Evolutionary conservation across 345 rosid genomes (phyloP).

Genomic region (Ceriops tagal): DNA sequence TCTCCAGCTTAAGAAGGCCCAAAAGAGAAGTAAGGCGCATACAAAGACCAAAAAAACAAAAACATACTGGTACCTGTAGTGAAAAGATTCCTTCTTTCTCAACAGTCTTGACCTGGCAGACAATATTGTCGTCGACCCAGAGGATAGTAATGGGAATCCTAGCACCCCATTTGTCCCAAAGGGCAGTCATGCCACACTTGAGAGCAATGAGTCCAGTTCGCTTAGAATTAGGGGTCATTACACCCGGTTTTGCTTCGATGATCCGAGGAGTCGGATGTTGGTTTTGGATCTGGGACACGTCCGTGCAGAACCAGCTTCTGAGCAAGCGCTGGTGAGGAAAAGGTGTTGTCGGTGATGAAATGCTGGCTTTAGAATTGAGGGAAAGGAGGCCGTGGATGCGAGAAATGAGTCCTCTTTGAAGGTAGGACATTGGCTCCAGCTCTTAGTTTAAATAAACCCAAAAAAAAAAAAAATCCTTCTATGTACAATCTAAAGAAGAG

Average conservation of each 20-base stretch:
- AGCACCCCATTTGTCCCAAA: slow-evolving; percentile 97
- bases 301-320: slow-evolving; percentile 42
- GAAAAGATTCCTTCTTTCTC: slow-evolving; percentile 88
- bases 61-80: slow-evolving; percentile 52
- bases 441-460: background rate
- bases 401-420: slow-evolving; percentile 66
- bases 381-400: slow-evolving; percentile 45
- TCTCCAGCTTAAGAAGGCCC: no score
- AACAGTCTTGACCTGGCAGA: slow-evolving; percentile 85
- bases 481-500: no score
- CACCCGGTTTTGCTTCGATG: slow-evolving; percentile 53
- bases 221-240: slow-evolving; percentile 61
- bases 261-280: slow-evolving; percentile 35
- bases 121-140: slow-evolving; percentile 89
- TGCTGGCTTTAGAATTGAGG: slow-evolving; percentile 6
- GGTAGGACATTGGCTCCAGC: slow-evolving; percentile 44
- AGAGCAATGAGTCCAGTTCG: slow-evolving; percentile 84
- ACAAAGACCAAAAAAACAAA: background rate
- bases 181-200: slow-evolving; percentile 86
- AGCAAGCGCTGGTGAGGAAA: slow-evolving; percentile 7
- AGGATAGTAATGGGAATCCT: slow-evolving; percentile 74
- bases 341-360: slow-evolving; percentile 4
- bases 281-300: slow-evolving; percentile 27
- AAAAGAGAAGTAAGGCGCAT: background rate
- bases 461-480: no score